Evolutionary conservation across 2,329 filamentous ascomycete species (phyloP).

Genomic region (Trichoderma guizhouense): DNA sequence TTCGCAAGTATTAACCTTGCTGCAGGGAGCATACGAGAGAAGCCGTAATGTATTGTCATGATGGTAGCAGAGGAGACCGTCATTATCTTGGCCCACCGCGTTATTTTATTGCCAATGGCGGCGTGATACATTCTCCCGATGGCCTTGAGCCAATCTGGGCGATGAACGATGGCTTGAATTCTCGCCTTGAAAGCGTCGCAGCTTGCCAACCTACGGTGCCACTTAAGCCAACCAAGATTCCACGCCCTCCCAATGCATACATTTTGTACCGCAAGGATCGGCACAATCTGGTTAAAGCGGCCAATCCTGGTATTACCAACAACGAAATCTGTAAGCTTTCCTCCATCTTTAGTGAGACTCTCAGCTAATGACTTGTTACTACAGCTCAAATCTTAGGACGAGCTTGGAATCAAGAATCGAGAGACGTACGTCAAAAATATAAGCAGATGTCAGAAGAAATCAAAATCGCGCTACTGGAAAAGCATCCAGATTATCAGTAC

Average conservation of each 20-base stretch:
- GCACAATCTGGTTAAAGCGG: conserved; percentile 34
- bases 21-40: conserved; percentile 21
- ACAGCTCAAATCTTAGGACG: conserved; percentile 36
- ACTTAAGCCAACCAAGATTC: conserved; percentile 27
- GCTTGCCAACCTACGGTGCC: conserved; percentile 15
- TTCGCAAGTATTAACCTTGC: neutral
- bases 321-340: conserved; percentile 41
- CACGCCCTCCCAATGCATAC: conserved; percentile 41
- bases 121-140: conserved; percentile 22
- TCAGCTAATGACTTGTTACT: conserved; percentile 20
- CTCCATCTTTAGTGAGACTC: neutral
- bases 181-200: conserved; percentile 14
- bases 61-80: conserved; percentile 26
- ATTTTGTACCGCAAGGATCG: conserved; percentile 42
- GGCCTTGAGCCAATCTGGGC: conserved; percentile 27
- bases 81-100: conserved; percentile 29
- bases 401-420: conserved; percentile 36
- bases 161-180: conserved; percentile 12
- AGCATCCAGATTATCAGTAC: conserved; percentile 40
- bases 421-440: conserved; percentile 32
- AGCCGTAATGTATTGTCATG: conserved; percentile 27
- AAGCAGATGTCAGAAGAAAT: conserved; percentile 31
- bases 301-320: conserved; percentile 37
- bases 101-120: conserved; percentile 23
- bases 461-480: conserved; percentile 30